A percentile compares a stretch with the other conserved stretches of the same genome.
phyloP scores from a whole-genome alignment of 2,329 filamentous ascomycete species.

The Penicillium sp. region DNA sequence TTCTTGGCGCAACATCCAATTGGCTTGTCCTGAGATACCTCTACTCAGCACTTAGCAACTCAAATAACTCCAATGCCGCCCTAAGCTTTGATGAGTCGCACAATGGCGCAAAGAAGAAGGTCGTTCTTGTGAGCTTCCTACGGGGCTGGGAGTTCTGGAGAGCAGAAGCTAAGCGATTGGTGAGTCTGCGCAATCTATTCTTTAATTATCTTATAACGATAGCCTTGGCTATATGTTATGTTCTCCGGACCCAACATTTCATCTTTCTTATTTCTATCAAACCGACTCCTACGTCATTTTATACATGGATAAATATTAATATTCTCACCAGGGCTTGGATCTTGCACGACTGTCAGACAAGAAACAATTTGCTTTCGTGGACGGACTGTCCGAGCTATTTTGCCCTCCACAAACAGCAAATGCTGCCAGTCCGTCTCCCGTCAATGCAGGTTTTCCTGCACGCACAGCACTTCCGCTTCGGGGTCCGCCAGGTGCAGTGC shows the following conservation, averaged over 20 bases:
- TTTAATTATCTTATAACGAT: background rate
- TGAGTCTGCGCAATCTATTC: conserved; percentile 38
- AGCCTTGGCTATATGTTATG: background rate
- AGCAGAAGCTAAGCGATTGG: conserved; percentile 67
- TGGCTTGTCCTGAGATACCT: conserved; percentile 59
- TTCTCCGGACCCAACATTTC: background rate
- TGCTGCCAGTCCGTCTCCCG: conserved; percentile 11
- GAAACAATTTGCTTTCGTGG: conserved; percentile 70
- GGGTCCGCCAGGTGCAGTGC: conserved; percentile 24
- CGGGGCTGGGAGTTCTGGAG: conserved; percentile 78
- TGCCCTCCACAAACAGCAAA: conserved; percentile 18
- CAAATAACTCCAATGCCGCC: conserved; percentile 14
- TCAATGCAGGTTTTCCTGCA: conserved; percentile 16
- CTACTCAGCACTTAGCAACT: conserved; percentile 45
- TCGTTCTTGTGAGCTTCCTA: conserved; percentile 82
- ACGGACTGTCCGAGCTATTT: conserved; percentile 68
- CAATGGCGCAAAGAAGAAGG: conserved; percentile 44
- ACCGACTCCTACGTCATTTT: background rate
- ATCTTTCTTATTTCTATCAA: background rate
- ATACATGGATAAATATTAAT: background rate
- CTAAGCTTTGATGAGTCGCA: conserved; percentile 25
- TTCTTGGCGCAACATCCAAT: conserved; percentile 52
- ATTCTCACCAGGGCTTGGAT: conserved; percentile 63
- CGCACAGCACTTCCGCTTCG: conserved; percentile 31
- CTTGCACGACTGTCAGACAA: conserved; percentile 60